These are phyloP conservation scores for Discostella stelligera DNA, from an alignment of 352 stramenopile genomes.

Conservation along the genomic window DNA sequence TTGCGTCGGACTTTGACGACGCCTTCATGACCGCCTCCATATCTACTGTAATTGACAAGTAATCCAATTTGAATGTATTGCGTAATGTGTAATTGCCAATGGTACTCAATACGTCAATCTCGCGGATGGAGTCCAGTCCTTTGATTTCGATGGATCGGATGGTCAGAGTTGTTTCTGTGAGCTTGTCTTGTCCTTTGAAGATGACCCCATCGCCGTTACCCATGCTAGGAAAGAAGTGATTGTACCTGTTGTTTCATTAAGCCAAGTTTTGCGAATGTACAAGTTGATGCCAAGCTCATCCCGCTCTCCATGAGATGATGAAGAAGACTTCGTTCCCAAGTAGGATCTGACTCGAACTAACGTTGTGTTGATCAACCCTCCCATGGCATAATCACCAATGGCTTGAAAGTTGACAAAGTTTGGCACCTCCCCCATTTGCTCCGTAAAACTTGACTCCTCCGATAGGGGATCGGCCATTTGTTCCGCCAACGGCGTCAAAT, in stretches of 20 bases:
- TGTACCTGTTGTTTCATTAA: constrained; percentile 30
- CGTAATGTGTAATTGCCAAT: constrained; percentile 66
- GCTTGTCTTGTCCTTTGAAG: constrained; percentile 60
- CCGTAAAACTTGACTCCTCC: constrained; percentile 30
- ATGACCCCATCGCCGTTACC: constrained; percentile 31
- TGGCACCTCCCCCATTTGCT: neutral
- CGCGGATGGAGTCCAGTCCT: constrained; percentile 68
- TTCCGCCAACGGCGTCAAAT: constrained; percentile 16
- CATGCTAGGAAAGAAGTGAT: constrained; percentile 38
- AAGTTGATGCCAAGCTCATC: constrained; percentile 36
- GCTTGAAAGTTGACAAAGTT: constrained; percentile 18
- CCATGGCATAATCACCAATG: constrained; percentile 19
- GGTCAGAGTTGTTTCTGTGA: constrained; percentile 67
- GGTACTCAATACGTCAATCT: constrained; percentile 56
- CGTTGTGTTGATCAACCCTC: constrained; percentile 38
- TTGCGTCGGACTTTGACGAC: constrained; percentile 40
- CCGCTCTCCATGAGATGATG: too few relatives aligned
- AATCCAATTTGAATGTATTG: constrained; percentile 60
- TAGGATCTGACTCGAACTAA: constrained; percentile 18
- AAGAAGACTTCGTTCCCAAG: neutral
- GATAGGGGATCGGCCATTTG: constrained; percentile 28
- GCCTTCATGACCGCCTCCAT: constrained; percentile 50
- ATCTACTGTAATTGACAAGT: constrained; percentile 56
- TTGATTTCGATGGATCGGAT: constrained; percentile 54
- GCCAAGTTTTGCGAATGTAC: constrained; percentile 55